These are phyloP conservation scores for Talaromyces sp. DNA, from an alignment of 2,329 filamentous ascomycete species.

Conservation along the genomic window DNA sequence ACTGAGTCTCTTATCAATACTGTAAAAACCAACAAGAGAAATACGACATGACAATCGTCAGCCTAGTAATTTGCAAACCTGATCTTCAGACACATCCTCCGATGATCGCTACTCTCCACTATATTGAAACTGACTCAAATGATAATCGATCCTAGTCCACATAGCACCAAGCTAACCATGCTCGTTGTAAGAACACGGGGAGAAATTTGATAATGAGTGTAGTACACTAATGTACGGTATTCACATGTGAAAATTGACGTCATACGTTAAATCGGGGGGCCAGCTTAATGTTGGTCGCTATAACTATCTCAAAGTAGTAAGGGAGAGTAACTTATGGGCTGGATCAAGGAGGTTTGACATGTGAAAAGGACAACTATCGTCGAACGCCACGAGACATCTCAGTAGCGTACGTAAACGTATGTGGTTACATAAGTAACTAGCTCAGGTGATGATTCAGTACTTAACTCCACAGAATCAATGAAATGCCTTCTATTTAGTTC, in stretches of 20 bases:
- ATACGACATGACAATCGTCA: background rate
- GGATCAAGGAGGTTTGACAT: background rate
- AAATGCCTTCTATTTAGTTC: too few relatives aligned
- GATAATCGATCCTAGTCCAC: background rate
- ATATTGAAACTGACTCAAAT: background rate
- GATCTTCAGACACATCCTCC: background rate
- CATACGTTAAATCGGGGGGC: background rate
- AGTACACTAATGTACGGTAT: background rate
- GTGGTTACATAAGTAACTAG: background rate
- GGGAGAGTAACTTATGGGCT: background rate
- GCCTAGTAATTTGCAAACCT: background rate
- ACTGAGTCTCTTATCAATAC: too few relatives aligned
- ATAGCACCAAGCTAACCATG: background rate
- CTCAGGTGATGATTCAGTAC: background rate
- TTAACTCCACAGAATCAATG: background rate
- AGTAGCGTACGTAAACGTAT: background rate
- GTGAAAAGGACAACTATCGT: background rate
- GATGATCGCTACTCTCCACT: background rate
- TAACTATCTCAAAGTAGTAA: background rate
- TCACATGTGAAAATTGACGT: conserved; percentile 1
- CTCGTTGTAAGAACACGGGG: background rate
- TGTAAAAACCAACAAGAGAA: background rate
- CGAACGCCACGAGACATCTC: background rate
- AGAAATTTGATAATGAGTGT: background rate
- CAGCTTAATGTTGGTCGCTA: background rate